A percentile compares a stretch with the other conserved stretches of the same genome.
Conservation (phyloP, 2,329 filamentous ascomycete species). For the Lachnellula subtilissima region DNA sequence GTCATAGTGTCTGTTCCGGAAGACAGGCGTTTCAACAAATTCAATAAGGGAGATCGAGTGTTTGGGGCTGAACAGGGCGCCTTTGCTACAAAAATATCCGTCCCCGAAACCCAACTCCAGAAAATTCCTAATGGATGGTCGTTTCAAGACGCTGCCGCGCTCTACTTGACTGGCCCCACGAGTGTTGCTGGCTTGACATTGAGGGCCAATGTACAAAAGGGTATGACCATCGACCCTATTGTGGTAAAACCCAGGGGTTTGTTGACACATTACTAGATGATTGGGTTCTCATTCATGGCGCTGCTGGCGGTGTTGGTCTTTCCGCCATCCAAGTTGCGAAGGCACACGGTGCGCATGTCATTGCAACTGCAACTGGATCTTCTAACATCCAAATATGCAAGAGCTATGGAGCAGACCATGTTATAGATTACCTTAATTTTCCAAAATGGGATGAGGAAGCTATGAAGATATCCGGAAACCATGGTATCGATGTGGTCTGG, state of each 20-base stretch:
- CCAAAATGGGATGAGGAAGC: conserved; percentile 67
- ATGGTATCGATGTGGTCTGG: conserved; percentile 86
- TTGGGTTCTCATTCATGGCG: conserved; percentile 85
- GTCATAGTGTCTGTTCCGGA: conserved; percentile 64
- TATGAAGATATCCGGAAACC: conserved; percentile 66
- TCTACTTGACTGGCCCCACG: conserved; percentile 90
- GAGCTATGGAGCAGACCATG: conserved; percentile 78
- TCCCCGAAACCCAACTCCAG: conserved; percentile 61
- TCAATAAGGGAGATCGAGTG: conserved; percentile 73
- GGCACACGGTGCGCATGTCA: conserved; percentile 81
- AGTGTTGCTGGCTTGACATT: conserved; percentile 79
- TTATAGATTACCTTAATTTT: conserved; percentile 67
- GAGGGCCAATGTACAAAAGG: conserved; percentile 69
- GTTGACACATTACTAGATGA: conserved; percentile 40
- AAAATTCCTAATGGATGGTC: conserved; percentile 77
- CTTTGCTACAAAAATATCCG: conserved; percentile 72
- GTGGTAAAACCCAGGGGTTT: too few relatives aligned
- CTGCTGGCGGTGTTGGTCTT: conserved; percentile 87
- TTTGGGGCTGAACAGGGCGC: conserved; percentile 85
- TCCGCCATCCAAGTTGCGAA: conserved; percentile 93
- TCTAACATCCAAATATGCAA: conserved; percentile 76
- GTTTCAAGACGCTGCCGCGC: conserved; percentile 76
- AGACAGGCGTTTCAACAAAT: conserved; percentile 48
- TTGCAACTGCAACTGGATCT: conserved; percentile 79
- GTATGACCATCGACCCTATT: conserved; percentile 29